Conservation (phyloP, 2,329 filamentous ascomycete species). For the Trichoderma sp. region DNA sequence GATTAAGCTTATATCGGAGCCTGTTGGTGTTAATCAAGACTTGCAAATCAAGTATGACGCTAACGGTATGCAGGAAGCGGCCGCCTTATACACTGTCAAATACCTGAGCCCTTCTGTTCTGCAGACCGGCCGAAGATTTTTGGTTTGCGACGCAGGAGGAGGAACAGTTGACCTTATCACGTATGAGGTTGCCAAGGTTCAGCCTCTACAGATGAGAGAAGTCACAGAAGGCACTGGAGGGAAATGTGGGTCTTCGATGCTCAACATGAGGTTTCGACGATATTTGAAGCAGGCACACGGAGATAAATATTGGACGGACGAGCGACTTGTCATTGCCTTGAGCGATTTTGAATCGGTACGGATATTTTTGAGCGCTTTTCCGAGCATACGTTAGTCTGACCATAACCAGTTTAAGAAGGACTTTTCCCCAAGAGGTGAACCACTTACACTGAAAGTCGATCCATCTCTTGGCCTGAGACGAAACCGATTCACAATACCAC, state of each 20-base stretch:
- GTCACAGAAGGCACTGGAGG: conserved; percentile 51
- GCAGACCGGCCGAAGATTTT: conserved; percentile 49
- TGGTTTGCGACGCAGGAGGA: conserved; percentile 57
- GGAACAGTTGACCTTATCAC: conserved; percentile 57
- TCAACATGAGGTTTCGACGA: conserved; percentile 50
- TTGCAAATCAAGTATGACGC: neutral
- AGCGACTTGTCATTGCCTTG: conserved; percentile 43
- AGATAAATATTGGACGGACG: conserved; percentile 45
- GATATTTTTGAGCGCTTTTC: conserved; percentile 42
- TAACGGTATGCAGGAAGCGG: conserved; percentile 44
- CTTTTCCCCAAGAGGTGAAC: conserved; percentile 40
- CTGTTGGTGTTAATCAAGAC: conserved; percentile 33
- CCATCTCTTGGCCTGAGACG: conserved; percentile 37
- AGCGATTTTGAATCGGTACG: conserved; percentile 45
- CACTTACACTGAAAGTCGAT: conserved; percentile 40
- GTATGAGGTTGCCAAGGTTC: conserved; percentile 48
- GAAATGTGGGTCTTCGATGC: conserved; percentile 51
- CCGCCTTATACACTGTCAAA: conserved; percentile 51
- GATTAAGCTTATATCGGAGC: conserved; percentile 52
- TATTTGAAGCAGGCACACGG: conserved; percentile 47
- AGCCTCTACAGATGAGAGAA: conserved; percentile 49
- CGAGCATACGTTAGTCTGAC: conserved; percentile 7
- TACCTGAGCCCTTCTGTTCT: conserved; percentile 44
- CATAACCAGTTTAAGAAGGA: conserved; percentile 40
- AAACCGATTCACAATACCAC: conserved; percentile 36